Percentiles rank a stretch among this genome's conserved stretches.
These are phyloP conservation scores for Fraxinus velutina DNA, from an alignment of 305 asterid genomes.

Conservation along the genomic window DNA sequence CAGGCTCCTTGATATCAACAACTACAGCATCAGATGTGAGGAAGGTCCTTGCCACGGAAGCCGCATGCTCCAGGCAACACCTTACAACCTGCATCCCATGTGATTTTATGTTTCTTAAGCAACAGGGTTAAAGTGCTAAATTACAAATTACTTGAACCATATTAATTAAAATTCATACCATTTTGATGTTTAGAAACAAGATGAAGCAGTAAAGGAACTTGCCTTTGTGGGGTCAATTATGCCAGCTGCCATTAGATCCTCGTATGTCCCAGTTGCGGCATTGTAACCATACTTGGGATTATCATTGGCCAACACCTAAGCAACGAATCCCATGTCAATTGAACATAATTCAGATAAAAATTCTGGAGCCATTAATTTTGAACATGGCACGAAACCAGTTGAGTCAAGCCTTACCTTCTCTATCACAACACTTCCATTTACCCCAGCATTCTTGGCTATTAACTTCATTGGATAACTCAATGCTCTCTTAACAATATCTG, in stretches of 20 bases:
- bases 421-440: slow-evolving; percentile 61
- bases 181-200: background rate
- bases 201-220: background rate
- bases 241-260: slow-evolving; percentile 59
- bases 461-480: slow-evolving; percentile 62
- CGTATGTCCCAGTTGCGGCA: slow-evolving; percentile 59
- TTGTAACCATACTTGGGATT: slow-evolving; percentile 55
- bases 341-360: no score
- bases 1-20: slow-evolving; percentile 40
- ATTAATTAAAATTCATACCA: background rate
- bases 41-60: slow-evolving; percentile 46
- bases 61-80: slow-evolving; percentile 51
- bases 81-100: slow-evolving; percentile 37
- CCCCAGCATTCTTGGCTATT: slow-evolving; percentile 72
- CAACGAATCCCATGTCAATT: background rate
- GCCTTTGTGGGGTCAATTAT: slow-evolving; percentile 70
- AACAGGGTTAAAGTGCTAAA: background rate
- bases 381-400: background rate
- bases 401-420: slow-evolving; percentile 49
- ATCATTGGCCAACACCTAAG: slow-evolving; percentile 51
- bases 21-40: slow-evolving; percentile 46
- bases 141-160: background rate
- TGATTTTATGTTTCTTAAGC: background rate
- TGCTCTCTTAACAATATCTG: slow-evolving; percentile 63
- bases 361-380: background rate